phyloP scores from a whole-genome alignment of 495 filamentous ascomycete genomes.

The Acidiella bohemica region DNA sequence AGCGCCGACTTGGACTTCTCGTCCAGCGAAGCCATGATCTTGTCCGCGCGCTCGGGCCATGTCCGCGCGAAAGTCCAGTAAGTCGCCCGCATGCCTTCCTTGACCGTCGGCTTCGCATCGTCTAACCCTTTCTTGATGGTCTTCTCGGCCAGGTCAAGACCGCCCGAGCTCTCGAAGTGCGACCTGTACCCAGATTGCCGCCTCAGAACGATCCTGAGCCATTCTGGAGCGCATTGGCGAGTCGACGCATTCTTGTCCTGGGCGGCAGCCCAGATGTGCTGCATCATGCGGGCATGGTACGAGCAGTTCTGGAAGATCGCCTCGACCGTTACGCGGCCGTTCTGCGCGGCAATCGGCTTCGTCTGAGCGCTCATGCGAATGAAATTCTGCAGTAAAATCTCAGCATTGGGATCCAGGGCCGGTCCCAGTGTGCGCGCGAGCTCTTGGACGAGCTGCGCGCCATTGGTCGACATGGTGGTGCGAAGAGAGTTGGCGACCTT shows the following conservation, averaged over 20 bases:
- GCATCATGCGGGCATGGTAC: conserved; percentile 64
- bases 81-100: conserved; percentile 66
- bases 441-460: conserved; percentile 75
- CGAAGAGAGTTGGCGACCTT: conserved; percentile 76
- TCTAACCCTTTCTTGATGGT: conserved; percentile 71
- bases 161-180: conserved; percentile 69
- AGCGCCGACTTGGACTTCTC: conserved; percentile 57
- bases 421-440: conserved; percentile 62
- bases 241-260: conserved; percentile 88
- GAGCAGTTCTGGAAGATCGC: conserved; percentile 62
- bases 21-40: conserved; percentile 62
- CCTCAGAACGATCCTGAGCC: conserved; percentile 68
- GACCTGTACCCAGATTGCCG: conserved; percentile 67
- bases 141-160: conserved; percentile 71
- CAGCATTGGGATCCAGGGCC: conserved; percentile 74
- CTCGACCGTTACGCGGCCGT: conserved; percentile 63
- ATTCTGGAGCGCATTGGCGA: conserved; percentile 61
- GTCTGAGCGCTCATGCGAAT: conserved; percentile 76
- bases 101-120: conserved; percentile 77
- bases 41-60: conserved; percentile 67
- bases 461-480: conserved; percentile 77
- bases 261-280: conserved; percentile 64
- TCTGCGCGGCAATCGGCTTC: conserved; percentile 78
- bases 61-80: conserved; percentile 69
- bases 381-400: conserved; percentile 76